These are phyloP conservation scores for Colletotrichum chrysophilum DNA, from an alignment of 2,329 filamentous ascomycete species.

Conservation along the genomic window DNA sequence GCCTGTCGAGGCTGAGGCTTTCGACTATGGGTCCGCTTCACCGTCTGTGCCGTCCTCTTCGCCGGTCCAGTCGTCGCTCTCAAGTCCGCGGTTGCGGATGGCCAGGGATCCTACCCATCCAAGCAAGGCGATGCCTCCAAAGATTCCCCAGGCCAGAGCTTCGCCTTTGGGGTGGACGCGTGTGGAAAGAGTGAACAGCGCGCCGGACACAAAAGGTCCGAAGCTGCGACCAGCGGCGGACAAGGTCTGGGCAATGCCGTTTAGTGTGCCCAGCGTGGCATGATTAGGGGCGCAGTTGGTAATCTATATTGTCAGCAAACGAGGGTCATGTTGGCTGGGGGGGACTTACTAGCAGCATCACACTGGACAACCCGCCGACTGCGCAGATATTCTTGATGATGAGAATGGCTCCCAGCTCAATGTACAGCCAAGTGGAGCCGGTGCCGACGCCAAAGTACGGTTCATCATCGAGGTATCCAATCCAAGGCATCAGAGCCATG, in stretches of 20 bases:
- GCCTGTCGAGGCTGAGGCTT: background rate
- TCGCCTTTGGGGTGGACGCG: slow-evolving; percentile 81
- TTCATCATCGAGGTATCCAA: slow-evolving; percentile 74
- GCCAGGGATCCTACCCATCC: slow-evolving; percentile 83
- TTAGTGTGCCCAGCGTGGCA: slow-evolving; percentile 85
- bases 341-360: slow-evolving; percentile 77
- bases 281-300: slow-evolving; percentile 92
- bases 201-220: slow-evolving; percentile 87
- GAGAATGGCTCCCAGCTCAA: slow-evolving; percentile 80
- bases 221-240: slow-evolving; percentile 88
- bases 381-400: slow-evolving; percentile 90
- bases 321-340: too few species aligned
- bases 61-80: slow-evolving; percentile 61
- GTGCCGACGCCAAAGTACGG: slow-evolving; percentile 62
- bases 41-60: slow-evolving; percentile 34
- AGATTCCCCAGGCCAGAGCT: slow-evolving; percentile 83
- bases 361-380: slow-evolving; percentile 88
- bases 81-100: slow-evolving; percentile 69
- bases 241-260: slow-evolving; percentile 92
- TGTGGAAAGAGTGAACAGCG: slow-evolving; percentile 81
- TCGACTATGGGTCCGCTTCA: slow-evolving; percentile 15
- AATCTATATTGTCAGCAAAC: slow-evolving; percentile 59
- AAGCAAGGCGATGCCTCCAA: slow-evolving; percentile 80
- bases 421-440: slow-evolving; percentile 75
- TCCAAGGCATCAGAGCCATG: slow-evolving; percentile 88